Percentiles rank a stretch among this genome's conserved stretches.
phyloP scores from a whole-genome alignment of 768 basidiomycete genomes.

The Fomitopsis pulvina region DNA sequence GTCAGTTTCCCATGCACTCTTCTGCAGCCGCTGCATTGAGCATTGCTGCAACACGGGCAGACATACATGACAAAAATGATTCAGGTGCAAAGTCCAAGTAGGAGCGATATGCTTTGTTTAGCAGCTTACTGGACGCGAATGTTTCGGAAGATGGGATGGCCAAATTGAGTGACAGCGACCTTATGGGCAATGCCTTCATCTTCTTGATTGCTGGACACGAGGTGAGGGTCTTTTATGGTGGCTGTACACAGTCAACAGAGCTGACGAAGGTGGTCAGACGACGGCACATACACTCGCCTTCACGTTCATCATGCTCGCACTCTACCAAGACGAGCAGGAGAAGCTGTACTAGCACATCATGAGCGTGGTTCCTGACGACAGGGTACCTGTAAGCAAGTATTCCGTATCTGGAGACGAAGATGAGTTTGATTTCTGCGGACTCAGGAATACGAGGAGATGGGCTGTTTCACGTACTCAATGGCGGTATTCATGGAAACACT shows the following conservation, averaged over 20 bases:
- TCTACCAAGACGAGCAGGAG: conserved; percentile 36
- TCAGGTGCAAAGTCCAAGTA: conserved; percentile 27
- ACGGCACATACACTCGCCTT: conserved; percentile 28
- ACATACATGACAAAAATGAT: conserved; percentile 49
- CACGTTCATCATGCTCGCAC: conserved; percentile 29
- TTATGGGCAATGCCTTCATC: conserved; percentile 36
- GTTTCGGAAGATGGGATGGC: conserved; percentile 22
- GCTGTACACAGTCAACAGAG: too few species aligned
- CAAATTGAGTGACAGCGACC: conserved; percentile 35
- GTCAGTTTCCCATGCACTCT: background rate
- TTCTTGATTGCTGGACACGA: conserved; percentile 40
- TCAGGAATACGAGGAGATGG: conserved; percentile 26
- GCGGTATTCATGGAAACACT: conserved; percentile 29
- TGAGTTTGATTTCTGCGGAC: background rate
- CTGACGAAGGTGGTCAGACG: conserved; percentile 15
- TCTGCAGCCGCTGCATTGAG: background rate
- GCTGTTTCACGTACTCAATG: conserved; percentile 16
- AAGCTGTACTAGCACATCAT: conserved; percentile 28
- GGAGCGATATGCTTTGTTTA: conserved; percentile 44
- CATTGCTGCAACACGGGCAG: conserved; percentile 16
- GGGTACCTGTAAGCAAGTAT: conserved; percentile 16
- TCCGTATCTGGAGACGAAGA: background rate
- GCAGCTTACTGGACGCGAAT: conserved; percentile 41
- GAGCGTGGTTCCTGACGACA: conserved; percentile 17
- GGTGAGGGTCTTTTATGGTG: background rate